Conservation (phyloP, 495 filamentous ascomycete genomes). For the Daldinia concentrica region DNA sequence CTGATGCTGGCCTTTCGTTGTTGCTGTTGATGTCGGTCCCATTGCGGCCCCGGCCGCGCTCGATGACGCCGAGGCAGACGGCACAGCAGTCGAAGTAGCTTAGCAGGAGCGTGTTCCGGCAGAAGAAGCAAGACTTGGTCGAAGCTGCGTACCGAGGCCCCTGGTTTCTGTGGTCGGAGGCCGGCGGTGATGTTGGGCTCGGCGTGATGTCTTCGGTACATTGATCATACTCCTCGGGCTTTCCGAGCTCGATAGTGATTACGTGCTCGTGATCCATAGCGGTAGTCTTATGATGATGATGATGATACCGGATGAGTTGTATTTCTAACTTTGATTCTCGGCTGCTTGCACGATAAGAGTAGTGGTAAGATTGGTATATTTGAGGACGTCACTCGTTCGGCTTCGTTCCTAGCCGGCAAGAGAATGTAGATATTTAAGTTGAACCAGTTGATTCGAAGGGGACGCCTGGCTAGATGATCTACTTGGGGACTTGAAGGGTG, state of each 20-base stretch:
- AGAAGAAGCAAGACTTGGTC: slow-evolving; percentile 50
- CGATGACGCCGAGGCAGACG: slow-evolving; percentile 27
- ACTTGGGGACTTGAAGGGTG: background rate
- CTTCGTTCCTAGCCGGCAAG: slow-evolving; percentile 10
- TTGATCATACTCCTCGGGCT: slow-evolving; percentile 17
- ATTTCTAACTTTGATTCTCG: background rate
- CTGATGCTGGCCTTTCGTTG: background rate
- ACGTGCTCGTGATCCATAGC: background rate
- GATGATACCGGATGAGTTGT: slow-evolving; percentile 1
- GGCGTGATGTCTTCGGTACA: slow-evolving; percentile 1
- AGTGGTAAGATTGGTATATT: background rate
- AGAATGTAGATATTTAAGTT: slow-evolving; percentile 32
- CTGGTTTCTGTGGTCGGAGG: background rate
- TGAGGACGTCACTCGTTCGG: slow-evolving; percentile 3
- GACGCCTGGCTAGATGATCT: background rate
- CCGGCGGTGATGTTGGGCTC: background rate
- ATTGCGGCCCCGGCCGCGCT: background rate
- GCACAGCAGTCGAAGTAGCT: slow-evolving; percentile 45
- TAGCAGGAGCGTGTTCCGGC: slow-evolving; percentile 37
- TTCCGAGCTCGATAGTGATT: slow-evolving; percentile 22
- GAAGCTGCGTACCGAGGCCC: background rate
- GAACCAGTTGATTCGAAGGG: background rate
- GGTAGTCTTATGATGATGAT: slow-evolving; percentile 2
- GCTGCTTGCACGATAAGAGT: background rate
- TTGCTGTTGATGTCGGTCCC: background rate